These are phyloP conservation scores for Leccinellum luteum DNA, from an alignment of 768 basidiomycete species.

Conservation along the genomic window DNA sequence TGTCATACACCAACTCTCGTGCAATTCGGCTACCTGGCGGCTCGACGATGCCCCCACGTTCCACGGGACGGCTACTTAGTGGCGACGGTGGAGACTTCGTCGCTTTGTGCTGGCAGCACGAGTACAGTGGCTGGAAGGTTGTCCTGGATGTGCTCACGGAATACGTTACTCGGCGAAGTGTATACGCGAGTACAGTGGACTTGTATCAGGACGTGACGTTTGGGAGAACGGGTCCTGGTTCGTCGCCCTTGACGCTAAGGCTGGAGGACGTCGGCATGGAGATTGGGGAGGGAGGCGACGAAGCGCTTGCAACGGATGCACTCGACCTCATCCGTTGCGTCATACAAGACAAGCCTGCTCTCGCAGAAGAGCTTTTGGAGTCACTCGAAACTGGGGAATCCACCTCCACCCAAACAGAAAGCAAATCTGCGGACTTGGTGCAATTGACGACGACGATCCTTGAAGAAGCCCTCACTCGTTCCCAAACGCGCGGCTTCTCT, in stretches of 20 bases:
- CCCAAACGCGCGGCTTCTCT: conserved; percentile 41
- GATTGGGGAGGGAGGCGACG: conserved; percentile 56
- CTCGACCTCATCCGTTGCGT: conserved; percentile 79
- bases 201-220: conserved; percentile 54
- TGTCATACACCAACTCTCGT: conserved; percentile 63
- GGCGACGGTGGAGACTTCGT: conserved; percentile 62
- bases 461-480: conserved; percentile 67
- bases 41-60: conserved; percentile 61
- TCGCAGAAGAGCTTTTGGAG: conserved; percentile 65
- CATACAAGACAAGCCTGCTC: conserved; percentile 63
- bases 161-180: conserved; percentile 60
- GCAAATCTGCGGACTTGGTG: conserved; percentile 66
- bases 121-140: conserved; percentile 84
- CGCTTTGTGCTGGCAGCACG: conserved; percentile 77
- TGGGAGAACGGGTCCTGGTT: conserved; percentile 39
- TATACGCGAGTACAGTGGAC: conserved; percentile 38
- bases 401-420: conserved; percentile 41
- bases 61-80: conserved; percentile 69
- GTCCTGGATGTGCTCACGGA: conserved; percentile 78
- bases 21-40: conserved; percentile 77
- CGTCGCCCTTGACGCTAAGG: conserved; percentile 42
- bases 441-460: conserved; percentile 79
- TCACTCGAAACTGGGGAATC: conserved; percentile 47
- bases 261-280: conserved; percentile 76
- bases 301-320: conserved; percentile 63